Evolutionary conservation across 108 stramenopile genomes (phyloP).

Genomic region (Discostella stelligeroides): DNA sequence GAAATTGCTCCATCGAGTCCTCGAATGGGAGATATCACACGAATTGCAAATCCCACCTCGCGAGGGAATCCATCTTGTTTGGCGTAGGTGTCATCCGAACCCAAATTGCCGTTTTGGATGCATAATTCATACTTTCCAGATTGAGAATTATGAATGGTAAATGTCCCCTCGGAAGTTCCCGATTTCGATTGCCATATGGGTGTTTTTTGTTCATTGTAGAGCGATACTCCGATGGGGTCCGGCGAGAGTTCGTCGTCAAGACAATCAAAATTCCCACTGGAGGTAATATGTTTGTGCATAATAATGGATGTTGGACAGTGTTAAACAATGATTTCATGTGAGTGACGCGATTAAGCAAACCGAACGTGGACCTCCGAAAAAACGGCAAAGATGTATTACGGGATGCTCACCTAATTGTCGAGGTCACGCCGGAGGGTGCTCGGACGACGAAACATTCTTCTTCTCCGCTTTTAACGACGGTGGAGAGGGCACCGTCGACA

Average conservation of each 20-base stretch:
- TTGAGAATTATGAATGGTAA: slow-evolving; percentile 42
- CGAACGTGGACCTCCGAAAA: too few species aligned
- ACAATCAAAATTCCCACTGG: slow-evolving; percentile 41
- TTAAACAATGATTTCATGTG: too few species aligned
- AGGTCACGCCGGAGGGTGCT: slow-evolving; percentile 26
- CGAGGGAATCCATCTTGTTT: slow-evolving; percentile 40
- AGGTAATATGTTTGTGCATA: not conserved
- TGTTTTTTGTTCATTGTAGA: slow-evolving; percentile 33
- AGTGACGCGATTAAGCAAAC: too few species aligned
- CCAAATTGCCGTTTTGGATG: slow-evolving; percentile 59
- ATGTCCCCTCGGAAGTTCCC: slow-evolving; percentile 59
- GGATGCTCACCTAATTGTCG: slow-evolving; percentile 26
- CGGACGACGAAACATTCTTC: slow-evolving; percentile 44
- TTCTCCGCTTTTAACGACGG: slow-evolving; percentile 33
- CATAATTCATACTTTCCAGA: slow-evolving; percentile 58
- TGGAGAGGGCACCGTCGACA: slow-evolving; percentile 37
- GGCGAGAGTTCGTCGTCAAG: slow-evolving; percentile 46
- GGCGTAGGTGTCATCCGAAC: slow-evolving; percentile 52
- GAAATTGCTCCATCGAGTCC: slow-evolving; percentile 47
- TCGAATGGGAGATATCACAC: slow-evolving; percentile 47
- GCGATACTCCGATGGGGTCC: slow-evolving; percentile 39
- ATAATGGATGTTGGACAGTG: not conserved
- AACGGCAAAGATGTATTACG: too few species aligned
- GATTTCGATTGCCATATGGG: slow-evolving; percentile 57
- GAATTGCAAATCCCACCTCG: slow-evolving; percentile 67